These are phyloP conservation scores for Dictyophora rubrovolvata DNA, from an alignment of 768 basidiomycete genomes.

Conservation along the genomic window DNA sequence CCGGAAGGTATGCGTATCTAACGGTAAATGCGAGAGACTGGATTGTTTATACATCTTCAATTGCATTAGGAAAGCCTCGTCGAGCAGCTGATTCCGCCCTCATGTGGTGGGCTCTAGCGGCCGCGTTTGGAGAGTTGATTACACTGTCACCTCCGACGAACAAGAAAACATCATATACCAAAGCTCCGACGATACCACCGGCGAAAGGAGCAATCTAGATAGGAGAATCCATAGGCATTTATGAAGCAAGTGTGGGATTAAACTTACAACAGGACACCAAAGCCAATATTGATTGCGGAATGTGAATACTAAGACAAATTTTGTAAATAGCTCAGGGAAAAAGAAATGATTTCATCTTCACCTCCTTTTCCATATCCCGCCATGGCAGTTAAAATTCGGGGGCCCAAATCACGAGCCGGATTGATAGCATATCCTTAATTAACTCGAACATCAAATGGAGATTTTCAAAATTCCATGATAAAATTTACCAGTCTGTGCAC, in stretches of 20 bases:
- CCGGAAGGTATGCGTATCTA: background rate
- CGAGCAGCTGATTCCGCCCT: background rate
- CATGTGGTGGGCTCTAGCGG: background rate
- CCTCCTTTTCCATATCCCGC: conserved; percentile 55
- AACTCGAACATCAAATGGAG: background rate
- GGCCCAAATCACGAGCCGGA: conserved; percentile 65
- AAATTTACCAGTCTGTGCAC: conserved; percentile 41
- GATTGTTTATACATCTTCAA: background rate
- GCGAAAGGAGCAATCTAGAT: conserved; percentile 4
- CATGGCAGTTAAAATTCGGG: conserved; percentile 59
- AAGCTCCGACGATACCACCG: conserved; percentile 25
- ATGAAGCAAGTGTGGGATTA: conserved; percentile 17
- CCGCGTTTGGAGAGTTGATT: conserved; percentile 34
- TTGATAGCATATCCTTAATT: conserved; percentile 45
- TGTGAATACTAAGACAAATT: conserved; percentile 12
- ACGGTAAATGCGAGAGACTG: background rate
- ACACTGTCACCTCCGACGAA: conserved; percentile 47
- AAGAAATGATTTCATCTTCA: background rate
- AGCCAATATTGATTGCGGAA: conserved; percentile 57
- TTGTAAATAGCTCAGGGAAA: background rate
- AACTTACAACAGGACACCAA: conserved; percentile 58
- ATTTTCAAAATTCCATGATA: background rate
- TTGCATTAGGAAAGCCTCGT: background rate
- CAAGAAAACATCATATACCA: conserved; percentile 49
- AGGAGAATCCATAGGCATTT: background rate